These are phyloP conservation scores for Aspergillus sp. DNA, from an alignment of 2,329 filamentous ascomycete genomes.

Conservation along the genomic window DNA sequence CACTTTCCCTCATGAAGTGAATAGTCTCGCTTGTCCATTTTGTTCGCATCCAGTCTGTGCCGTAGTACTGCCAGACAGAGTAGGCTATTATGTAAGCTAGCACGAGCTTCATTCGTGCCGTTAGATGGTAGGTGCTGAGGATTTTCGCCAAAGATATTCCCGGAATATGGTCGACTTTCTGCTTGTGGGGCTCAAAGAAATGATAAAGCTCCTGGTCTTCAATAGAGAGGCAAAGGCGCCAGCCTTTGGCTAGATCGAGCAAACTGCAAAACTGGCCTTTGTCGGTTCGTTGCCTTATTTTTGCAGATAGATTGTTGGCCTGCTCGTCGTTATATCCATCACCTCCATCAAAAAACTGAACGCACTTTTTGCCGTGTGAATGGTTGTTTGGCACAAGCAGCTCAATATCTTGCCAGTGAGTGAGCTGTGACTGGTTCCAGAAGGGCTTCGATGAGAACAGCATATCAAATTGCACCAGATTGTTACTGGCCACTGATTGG, in stretches of 20 bases:
- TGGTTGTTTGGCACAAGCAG: neutral
- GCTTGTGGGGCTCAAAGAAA: neutral
- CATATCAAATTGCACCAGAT: conserved; percentile 1
- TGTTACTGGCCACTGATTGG: neutral
- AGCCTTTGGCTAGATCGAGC: neutral
- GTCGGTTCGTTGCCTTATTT: neutral
- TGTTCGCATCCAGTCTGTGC: conserved; percentile 5
- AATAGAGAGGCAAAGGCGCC: neutral
- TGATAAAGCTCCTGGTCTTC: neutral
- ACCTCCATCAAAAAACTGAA: neutral
- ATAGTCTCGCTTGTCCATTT: conserved; percentile 6
- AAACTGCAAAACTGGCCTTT: neutral
- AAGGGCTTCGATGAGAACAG: conserved; percentile 2
- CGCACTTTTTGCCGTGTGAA: neutral
- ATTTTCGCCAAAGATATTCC: neutral
- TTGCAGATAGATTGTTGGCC: neutral
- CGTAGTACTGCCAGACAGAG: conserved; percentile 8
- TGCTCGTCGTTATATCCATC: too few relatives aligned
- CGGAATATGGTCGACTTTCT: neutral
- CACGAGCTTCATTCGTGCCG: neutral
- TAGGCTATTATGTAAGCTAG: conserved; percentile 2
- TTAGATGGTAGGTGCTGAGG: neutral
- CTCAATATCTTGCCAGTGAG: neutral
- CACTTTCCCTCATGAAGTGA: neutral
- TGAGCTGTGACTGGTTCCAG: neutral